A percentile compares a stretch with the other conserved stretches of the same genome.
phyloP scores from a whole-genome alignment of 768 basidiomycete species.

The Pleurotus ostreatus region DNA sequence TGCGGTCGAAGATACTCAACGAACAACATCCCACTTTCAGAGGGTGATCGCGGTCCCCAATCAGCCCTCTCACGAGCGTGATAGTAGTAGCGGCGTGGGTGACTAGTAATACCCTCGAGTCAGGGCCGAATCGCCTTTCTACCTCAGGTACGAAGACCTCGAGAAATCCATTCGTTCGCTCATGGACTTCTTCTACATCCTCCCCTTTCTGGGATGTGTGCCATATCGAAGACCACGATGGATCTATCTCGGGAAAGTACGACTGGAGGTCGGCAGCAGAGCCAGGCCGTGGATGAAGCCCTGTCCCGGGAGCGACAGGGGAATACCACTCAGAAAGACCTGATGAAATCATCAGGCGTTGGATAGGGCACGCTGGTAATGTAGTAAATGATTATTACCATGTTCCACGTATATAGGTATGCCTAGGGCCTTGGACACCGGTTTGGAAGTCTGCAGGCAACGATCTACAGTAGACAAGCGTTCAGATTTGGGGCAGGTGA shows the following conservation, averaged over 20 bases:
- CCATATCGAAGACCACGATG: constrained; percentile 61
- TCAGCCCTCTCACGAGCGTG: constrained; percentile 55
- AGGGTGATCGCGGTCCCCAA: constrained; percentile 46
- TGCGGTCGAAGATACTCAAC: constrained; percentile 50
- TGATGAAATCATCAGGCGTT: constrained; percentile 18
- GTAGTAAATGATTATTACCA: constrained; percentile 35
- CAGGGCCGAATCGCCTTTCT: constrained; percentile 37
- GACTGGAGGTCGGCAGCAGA: constrained; percentile 46
- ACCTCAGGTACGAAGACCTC: constrained; percentile 46
- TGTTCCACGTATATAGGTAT: constrained; percentile 79
- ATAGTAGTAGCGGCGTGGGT: constrained; percentile 77
- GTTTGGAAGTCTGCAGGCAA: constrained; percentile 78
- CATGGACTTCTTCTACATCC: constrained; percentile 55
- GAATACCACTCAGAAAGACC: constrained; percentile 81
- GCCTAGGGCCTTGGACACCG: constrained; percentile 54
- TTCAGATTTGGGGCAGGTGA: neutral
- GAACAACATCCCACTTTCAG: constrained; percentile 76
- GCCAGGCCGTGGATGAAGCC: constrained; percentile 73
- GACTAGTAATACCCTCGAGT: constrained; percentile 55
- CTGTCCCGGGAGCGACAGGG: constrained; percentile 59
- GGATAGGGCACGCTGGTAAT: neutral
- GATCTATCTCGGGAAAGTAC: constrained; percentile 61
- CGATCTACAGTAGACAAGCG: constrained; percentile 49
- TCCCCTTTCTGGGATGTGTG: constrained; percentile 75
- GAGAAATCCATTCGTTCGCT: constrained; percentile 52